A percentile compares a stretch with the other conserved stretches of the same genome.
Conservation (phyloP, 305 asterid genomes). For the Fraxinus xanthoxyloides region DNA sequence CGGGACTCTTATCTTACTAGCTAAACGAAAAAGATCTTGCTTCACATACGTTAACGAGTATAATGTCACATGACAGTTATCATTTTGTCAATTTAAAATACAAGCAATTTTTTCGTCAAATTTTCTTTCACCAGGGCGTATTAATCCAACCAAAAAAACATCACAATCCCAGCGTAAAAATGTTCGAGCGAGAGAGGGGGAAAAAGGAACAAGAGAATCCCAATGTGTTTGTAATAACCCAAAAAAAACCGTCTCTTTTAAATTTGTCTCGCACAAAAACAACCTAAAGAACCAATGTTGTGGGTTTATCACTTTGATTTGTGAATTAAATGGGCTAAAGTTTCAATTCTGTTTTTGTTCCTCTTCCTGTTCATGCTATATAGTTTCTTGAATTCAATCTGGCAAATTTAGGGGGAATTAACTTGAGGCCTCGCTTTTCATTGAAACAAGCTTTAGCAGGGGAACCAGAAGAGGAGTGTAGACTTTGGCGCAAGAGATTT, state of each 20-base stretch:
- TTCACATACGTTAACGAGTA: no score
- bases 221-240: no score
- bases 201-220: no score
- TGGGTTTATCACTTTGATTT: not conserved
- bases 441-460: constrained; percentile 68
- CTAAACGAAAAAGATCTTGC: not conserved
- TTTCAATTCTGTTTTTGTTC: not conserved
- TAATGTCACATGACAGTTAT: no score
- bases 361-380: constrained; percentile 4
- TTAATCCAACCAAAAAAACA: no score
- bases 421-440: constrained; percentile 84
- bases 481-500: constrained; percentile 76
- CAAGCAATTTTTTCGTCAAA: no score
- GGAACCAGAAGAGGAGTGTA: constrained; percentile 59
- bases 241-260: no score
- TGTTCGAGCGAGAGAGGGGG: no score
- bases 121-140: no score
- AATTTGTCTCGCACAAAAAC: not conserved
- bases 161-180: no score
- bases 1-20: constrained; percentile 14
- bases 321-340: not conserved
- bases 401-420: constrained; percentile 82
- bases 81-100: no score
- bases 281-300: not conserved
- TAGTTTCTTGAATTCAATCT: constrained; percentile 40